phyloP scores from a whole-genome alignment of 1,284 basidiomycete species.

The Afroboletus lepidellus region DNA sequence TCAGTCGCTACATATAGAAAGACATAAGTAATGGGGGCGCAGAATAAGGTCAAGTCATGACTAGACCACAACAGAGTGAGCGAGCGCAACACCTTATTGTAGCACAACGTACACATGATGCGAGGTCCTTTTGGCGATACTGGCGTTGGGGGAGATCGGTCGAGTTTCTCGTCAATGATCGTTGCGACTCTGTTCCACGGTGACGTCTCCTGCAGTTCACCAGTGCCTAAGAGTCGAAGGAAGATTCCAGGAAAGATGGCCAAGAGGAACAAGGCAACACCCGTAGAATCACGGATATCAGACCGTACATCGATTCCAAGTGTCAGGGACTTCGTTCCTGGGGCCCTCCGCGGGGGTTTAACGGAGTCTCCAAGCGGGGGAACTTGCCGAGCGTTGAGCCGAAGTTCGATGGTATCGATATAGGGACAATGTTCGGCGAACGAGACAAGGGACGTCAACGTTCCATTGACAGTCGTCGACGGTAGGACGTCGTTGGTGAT shows the following conservation, averaged over 20 bases:
- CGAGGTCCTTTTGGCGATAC: constrained; percentile 6
- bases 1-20: too few relatives aligned
- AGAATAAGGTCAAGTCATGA: constrained; percentile 11
- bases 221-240: constrained; percentile 4
- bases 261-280: constrained; percentile 21
- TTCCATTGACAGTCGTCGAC: constrained; percentile 15
- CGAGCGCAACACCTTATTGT: background rate
- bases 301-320: constrained; percentile 19
- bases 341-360: background rate
- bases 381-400: constrained; percentile 20
- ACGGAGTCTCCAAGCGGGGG: background rate
- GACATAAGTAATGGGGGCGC: too few relatives aligned
- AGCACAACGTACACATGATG: constrained; percentile 18
- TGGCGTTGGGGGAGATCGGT: constrained; percentile 7
- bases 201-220: constrained; percentile 18
- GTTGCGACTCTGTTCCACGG: constrained; percentile 19
- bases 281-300: constrained; percentile 20
- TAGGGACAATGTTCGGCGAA: constrained; percentile 20
- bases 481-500: constrained; percentile 21
- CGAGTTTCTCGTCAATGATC: constrained; percentile 14
- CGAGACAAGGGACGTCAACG: constrained; percentile 12
- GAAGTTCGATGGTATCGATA: constrained; percentile 16
- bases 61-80: background rate
- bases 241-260: constrained; percentile 11
- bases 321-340: background rate